Evolutionary conservation across 73 alveolate genomes (phyloP).

Genomic region (Uronychia binucleata): DNA sequence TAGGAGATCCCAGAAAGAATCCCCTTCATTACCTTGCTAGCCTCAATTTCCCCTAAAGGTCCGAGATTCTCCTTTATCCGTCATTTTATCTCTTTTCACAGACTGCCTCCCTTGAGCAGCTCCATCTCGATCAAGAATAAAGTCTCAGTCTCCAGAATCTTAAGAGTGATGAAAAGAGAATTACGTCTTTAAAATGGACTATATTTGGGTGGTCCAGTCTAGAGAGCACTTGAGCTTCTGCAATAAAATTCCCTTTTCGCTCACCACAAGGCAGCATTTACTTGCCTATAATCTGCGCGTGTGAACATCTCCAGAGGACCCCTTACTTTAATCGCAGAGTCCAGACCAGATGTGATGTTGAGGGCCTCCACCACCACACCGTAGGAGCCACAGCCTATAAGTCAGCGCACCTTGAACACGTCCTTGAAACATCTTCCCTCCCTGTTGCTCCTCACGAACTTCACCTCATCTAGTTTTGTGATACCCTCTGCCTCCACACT

Average conservation of each 20-base stretch:
- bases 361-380: background rate
- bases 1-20: constrained; percentile 77
- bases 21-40: constrained; percentile 21
- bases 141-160: constrained; percentile 73
- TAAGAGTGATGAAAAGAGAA: background rate
- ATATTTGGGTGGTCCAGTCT: constrained; percentile 91
- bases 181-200: constrained; percentile 82
- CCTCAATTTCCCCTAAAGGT: constrained; percentile 29
- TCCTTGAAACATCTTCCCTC: background rate
- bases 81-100: constrained; percentile 26
- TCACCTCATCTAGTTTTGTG: background rate
- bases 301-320: background rate
- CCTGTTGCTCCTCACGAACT: background rate
- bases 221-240: constrained; percentile 45
- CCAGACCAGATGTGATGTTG: background rate
- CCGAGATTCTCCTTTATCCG: background rate
- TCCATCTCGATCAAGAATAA: constrained; percentile 84
- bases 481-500: no score
- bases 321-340: background rate
- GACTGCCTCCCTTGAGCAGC: constrained; percentile 76
- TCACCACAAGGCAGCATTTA: background rate
- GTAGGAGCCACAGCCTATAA: background rate
- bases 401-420: background rate
- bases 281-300: background rate
- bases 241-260: background rate